These are phyloP conservation scores for Roridomyces roridus DNA, from an alignment of 768 basidiomycete species.

Conservation along the genomic window DNA sequence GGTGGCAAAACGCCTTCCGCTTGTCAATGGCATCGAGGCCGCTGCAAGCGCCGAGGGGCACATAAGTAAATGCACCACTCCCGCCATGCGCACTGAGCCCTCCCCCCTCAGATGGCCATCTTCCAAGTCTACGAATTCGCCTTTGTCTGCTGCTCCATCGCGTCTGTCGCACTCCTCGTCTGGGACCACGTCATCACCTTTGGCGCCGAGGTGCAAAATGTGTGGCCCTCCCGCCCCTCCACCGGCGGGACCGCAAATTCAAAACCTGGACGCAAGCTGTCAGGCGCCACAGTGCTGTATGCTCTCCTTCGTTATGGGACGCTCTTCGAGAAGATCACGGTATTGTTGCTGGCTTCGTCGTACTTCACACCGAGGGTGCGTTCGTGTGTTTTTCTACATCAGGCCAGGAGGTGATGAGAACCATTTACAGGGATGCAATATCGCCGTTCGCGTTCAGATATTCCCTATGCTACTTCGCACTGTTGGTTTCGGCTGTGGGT, in stretches of 20 bases:
- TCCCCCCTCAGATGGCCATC: no score
- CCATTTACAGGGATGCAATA: constrained; percentile 28
- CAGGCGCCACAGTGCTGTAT: constrained; percentile 35
- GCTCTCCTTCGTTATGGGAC: constrained; percentile 36
- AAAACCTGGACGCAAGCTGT: constrained; percentile 35
- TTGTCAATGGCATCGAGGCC: no score
- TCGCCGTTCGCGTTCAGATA: constrained; percentile 38
- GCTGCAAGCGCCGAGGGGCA: no score
- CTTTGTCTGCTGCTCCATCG: constrained; percentile 38
- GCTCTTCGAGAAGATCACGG: constrained; percentile 34
- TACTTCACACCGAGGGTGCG: constrained; percentile 36
- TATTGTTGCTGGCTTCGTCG: constrained; percentile 40
- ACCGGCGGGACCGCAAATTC: no score
- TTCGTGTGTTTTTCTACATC: no score
- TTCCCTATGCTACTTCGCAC: constrained; percentile 37
- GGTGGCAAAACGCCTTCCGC: no score
- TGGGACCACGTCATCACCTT: constrained; percentile 38
- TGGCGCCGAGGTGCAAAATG: constrained; percentile 30
- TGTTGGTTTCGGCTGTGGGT: constrained; percentile 30
- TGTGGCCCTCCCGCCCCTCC: no score
- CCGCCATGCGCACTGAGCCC: no score
- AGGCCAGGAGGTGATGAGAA: no score
- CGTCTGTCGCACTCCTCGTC: constrained; percentile 36
- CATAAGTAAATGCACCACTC: no score
- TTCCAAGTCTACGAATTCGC: no score